Evolutionary conservation across 345 rosid species (phyloP).

Genomic region (Hypericum androsaemum): DNA sequence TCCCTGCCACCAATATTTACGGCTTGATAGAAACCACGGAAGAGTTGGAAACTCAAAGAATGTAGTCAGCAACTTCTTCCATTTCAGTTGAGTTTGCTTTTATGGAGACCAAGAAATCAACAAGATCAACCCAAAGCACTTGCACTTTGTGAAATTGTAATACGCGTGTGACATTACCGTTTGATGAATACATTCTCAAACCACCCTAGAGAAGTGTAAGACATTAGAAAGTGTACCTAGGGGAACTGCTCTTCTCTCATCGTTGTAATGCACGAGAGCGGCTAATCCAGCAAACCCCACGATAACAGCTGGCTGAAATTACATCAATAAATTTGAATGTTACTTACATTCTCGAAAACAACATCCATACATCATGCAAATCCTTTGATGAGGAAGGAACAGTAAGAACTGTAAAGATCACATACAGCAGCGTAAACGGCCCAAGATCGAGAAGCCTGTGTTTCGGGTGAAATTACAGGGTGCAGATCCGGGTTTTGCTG

Average conservation of each 20-base stretch:
- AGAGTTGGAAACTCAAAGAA: too few species aligned
- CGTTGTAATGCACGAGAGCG: constrained; percentile 59
- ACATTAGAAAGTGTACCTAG: constrained; percentile 35
- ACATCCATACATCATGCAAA: background rate
- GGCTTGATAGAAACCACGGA: too few species aligned
- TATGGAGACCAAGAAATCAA: too few species aligned
- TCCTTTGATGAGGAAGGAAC: too few species aligned
- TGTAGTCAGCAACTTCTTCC: too few species aligned
- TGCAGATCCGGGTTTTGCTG: constrained; percentile 14
- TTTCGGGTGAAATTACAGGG: constrained; percentile 23
- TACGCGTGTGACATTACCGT: background rate
- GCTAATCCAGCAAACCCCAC: constrained; percentile 55
- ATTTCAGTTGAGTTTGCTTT: too few species aligned
- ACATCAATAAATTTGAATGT: background rate
- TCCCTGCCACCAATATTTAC: too few species aligned
- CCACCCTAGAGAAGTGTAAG: background rate
- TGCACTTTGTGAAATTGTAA: too few species aligned
- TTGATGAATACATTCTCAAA: too few species aligned
- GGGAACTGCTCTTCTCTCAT: constrained; percentile 57
- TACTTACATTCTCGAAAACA: background rate
- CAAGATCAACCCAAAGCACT: too few species aligned
- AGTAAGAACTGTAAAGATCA: constrained; percentile 11
- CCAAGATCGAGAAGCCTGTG: constrained; percentile 34
- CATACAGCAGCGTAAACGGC: constrained; percentile 42
- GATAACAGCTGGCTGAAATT: constrained; percentile 50